A percentile compares a stretch with the other conserved stretches of the same genome.
These are phyloP conservation scores for Ceratocystis lukuohia DNA, from an alignment of 2,329 filamentous ascomycete genomes.

Conservation along the genomic window DNA sequence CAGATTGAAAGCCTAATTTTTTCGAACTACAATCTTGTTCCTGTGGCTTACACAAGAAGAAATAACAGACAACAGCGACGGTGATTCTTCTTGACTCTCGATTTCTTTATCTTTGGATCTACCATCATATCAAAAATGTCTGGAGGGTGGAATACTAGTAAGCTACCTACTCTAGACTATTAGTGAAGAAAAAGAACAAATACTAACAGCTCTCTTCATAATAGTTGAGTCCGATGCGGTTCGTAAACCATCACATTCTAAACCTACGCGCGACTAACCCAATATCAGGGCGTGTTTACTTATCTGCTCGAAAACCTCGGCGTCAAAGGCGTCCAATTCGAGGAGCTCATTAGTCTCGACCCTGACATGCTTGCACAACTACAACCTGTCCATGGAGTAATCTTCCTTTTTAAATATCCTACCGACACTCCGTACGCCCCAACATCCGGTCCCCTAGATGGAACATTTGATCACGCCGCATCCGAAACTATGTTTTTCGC, in stretches of 20 bases:
- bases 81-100: neutral
- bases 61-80: neutral
- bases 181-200: neutral
- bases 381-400: constrained; percentile 80
- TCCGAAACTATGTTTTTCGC: constrained; percentile 81
- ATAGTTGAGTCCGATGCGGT: constrained; percentile 87
- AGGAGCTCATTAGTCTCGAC: constrained; percentile 86
- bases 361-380: constrained; percentile 56
- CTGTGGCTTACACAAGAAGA: neutral
- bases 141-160: constrained; percentile 87
- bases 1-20: neutral
- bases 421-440: constrained; percentile 51
- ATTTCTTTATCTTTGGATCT: neutral
- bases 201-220: neutral
- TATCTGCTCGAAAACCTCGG: constrained; percentile 85
- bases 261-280: constrained; percentile 18
- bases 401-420: constrained; percentile 97
- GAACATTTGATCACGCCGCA: constrained; percentile 63
- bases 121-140: constrained; percentile 12
- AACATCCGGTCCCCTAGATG: constrained; percentile 59
- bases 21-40: neutral
- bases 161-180: constrained; percentile 22
- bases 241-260: constrained; percentile 27
- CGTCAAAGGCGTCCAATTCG: constrained; percentile 87
- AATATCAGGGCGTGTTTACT: constrained; percentile 74